A percentile compares a stretch with the other conserved stretches of the same genome.
Conservation (phyloP, 768 basidiomycete species). For the Pleurotus sapidus region DNA sequence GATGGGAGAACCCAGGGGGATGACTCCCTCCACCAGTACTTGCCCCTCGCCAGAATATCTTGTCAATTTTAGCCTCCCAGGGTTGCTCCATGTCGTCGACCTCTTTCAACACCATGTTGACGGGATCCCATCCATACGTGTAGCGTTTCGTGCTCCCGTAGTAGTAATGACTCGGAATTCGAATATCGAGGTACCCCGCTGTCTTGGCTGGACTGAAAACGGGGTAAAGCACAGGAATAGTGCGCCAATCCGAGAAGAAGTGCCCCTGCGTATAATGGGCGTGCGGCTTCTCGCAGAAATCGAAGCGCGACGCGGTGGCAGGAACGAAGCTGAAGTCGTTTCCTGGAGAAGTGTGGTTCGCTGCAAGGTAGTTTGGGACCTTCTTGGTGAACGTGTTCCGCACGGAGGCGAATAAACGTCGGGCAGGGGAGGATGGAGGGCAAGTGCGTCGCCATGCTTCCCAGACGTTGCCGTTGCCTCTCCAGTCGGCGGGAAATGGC, state of each 20-base stretch:
- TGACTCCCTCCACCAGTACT: slow-evolving; percentile 93
- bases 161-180: slow-evolving; percentile 97
- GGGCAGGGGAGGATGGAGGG: slow-evolving; percentile 70
- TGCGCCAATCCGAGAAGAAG: slow-evolving; percentile 97
- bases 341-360: slow-evolving; percentile 26
- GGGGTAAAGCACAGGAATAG: slow-evolving; percentile 85
- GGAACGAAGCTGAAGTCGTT: slow-evolving; percentile 64
- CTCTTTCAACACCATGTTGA: slow-evolving; percentile 67
- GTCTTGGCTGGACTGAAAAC: slow-evolving; percentile 92
- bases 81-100: slow-evolving; percentile 84
- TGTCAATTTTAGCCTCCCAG: slow-evolving; percentile 87
- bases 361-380: slow-evolving; percentile 14
- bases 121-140: slow-evolving; percentile 89
- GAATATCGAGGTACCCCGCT: slow-evolving; percentile 82
- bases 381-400: slow-evolving; percentile 43
- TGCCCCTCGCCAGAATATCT: slow-evolving; percentile 93
- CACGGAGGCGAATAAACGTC: slow-evolving; percentile 79
- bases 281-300: slow-evolving; percentile 82
- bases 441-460: slow-evolving; percentile 94
- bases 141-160: slow-evolving; percentile 78
- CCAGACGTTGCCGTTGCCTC: slow-evolving; percentile 83
- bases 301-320: slow-evolving; percentile 58
- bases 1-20: slow-evolving; percentile 76
- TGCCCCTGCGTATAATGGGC: slow-evolving; percentile 88
- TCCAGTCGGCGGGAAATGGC: slow-evolving; percentile 82